Evolutionary conservation across 208 protist genomes (phyloP).

Genomic region (Leishmania tarentolae): DNA sequence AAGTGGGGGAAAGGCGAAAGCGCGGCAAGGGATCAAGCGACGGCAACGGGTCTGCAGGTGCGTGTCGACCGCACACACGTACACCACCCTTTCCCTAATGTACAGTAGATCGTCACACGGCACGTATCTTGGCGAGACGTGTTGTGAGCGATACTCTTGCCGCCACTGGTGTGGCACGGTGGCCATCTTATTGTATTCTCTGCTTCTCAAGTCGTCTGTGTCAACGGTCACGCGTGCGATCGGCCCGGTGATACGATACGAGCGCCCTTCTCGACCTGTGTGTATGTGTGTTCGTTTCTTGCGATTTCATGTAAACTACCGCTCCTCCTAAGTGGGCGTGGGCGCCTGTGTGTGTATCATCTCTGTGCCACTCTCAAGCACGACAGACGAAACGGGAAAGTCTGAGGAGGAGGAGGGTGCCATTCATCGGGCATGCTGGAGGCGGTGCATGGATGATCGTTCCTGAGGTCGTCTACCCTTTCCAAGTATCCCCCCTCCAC

Average conservation of each 20-base stretch:
- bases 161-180: not conserved
- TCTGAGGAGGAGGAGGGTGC: not conserved
- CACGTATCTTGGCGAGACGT: not conserved
- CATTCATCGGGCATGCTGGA: not conserved
- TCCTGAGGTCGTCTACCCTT: not conserved
- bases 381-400: not conserved
- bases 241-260: not conserved
- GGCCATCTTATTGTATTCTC: not conserved
- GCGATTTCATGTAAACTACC: constrained; percentile 12
- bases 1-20: not conserved
- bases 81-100: constrained; percentile 7
- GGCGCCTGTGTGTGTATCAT: constrained; percentile 14
- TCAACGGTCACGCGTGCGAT: not conserved
- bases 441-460: not conserved
- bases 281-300: constrained; percentile 6
- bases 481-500: not conserved
- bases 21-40: not conserved
- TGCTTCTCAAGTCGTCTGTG: not conserved
- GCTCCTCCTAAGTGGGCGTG: not conserved
- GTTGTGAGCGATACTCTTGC: not conserved
- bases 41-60: not conserved
- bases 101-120: not conserved
- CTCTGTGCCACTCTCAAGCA: not conserved
- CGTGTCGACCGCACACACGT: not conserved
- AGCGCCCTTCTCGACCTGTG: not conserved